Conservation (phyloP, 768 basidiomycete genomes). For the Trametes meyenii region DNA sequence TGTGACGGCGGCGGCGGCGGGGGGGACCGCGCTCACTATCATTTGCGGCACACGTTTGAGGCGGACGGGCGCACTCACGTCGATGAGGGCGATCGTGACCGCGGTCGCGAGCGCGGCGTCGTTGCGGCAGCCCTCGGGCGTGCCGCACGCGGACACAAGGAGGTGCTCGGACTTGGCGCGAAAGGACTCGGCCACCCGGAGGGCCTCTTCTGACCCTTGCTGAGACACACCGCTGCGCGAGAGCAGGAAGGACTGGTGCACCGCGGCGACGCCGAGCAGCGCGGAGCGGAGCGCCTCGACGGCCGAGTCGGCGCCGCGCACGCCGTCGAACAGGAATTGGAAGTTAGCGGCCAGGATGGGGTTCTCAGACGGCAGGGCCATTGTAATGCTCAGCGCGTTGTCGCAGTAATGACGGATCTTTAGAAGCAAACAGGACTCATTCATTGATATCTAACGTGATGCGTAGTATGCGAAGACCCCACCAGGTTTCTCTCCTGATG, state of each 20-base stretch:
- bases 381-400: constrained; percentile 48
- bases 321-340: constrained; percentile 44
- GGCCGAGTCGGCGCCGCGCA: constrained; percentile 39
- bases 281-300: constrained; percentile 44
- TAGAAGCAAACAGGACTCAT: constrained; percentile 36
- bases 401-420: constrained; percentile 48
- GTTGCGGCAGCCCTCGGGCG: constrained; percentile 34
- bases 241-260: constrained; percentile 46
- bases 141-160: constrained; percentile 37
- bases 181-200: constrained; percentile 39
- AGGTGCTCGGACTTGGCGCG: constrained; percentile 40
- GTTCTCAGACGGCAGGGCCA: constrained; percentile 49
- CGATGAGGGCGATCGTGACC: constrained; percentile 39
- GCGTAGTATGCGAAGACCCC: constrained; percentile 50
- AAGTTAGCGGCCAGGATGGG: constrained; percentile 45
- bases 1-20: constrained; percentile 36
- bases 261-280: constrained; percentile 44
- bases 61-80: constrained; percentile 35
- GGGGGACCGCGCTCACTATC: neutral
- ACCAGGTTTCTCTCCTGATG: constrained; percentile 53
- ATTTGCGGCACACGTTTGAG: constrained; percentile 14
- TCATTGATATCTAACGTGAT: constrained; percentile 56
- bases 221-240: constrained; percentile 35
- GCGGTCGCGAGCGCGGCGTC: constrained; percentile 35
- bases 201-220: constrained; percentile 33